Base-by-base conservation (phyloP, 2,329 filamentous ascomycete species). In the Fusarium ambrosium region DNA sequence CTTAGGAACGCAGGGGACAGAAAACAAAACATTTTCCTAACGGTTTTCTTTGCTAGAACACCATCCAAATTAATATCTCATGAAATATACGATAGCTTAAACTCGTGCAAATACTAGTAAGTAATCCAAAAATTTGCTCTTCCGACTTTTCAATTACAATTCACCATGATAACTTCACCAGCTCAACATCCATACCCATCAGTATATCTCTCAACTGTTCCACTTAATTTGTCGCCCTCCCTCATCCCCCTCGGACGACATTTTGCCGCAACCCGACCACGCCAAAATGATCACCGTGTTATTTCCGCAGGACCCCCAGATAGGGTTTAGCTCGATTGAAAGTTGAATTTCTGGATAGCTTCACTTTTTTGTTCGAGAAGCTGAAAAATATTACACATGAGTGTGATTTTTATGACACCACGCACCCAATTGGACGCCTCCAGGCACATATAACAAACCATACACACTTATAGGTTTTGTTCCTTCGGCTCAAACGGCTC, bases 311-410 rank as follows among this genome's bases (percentile, higher is more conserved):
- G 29, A 59, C n/a, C 53, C 53, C 59, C 56, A 60, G 51, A 22
- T 62, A 39, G n/a, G n/a, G 65, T 45, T 72, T 69, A 69, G 61
- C 59, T 63, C 56, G 18, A 18, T 64, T 53, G 14, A 64, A 64
- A 8, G 51, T 71, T 48, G 62, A 70, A 64, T 76, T 77, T 70
- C 70, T 69, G 67, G 65, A 77, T 76, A 75, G 75, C 75, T 75
- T 77, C 75, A 77, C 32, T 64, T 67, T 59, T 59, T 51, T 53
- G 2, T 39, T 36, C 5, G 14, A 37, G n/a, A 69, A 60, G 61
- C 65, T 58, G 59, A 45, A 64, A 59, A 60, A 63, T 36, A 36
- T 48, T 68, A 64, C 56, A 45, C 64, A 66, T 73, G 63, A 51
- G 56, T 24, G 48, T 61, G 58, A 63, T 24, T 53, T 53, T 56